Percentiles rank a stretch among this genome's conserved stretches.
phyloP scores from a whole-genome alignment of 2,329 filamentous ascomycete species.

The Rhynchosporium agropyri region DNA sequence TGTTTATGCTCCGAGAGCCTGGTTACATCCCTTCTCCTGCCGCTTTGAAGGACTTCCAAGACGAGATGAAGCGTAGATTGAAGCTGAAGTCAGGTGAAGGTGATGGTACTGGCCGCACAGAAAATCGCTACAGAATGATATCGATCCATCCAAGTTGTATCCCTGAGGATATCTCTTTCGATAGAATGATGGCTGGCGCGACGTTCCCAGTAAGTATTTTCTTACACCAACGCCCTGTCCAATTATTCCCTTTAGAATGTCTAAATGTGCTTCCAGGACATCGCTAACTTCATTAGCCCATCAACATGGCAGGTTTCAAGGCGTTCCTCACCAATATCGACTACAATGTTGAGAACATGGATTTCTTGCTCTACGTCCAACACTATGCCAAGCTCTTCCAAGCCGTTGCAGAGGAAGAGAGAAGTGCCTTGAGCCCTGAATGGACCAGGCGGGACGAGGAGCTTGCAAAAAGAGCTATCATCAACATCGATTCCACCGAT shows the following conservation, averaged over 20 bases:
- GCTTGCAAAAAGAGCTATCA: slow-evolving; percentile 1
- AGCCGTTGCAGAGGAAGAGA: slow-evolving; percentile 13
- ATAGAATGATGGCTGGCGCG: slow-evolving; percentile 19
- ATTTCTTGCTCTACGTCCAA: slow-evolving; percentile 12
- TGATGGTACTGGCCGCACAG: slow-evolving; percentile 1
- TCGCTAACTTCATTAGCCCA: slow-evolving; percentile 18
- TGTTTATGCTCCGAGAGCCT: slow-evolving; percentile 15
- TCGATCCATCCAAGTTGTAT: slow-evolving; percentile 15
- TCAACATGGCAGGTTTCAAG: slow-evolving; percentile 15
- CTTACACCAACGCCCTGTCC: neutral
- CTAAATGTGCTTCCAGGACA: neutral
- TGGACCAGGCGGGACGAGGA: slow-evolving; percentile 20
- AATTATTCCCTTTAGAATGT: too few relatives aligned
- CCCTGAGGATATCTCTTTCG: slow-evolving; percentile 19
- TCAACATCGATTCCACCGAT: neutral
- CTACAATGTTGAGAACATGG: slow-evolving; percentile 17
- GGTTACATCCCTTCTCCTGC: slow-evolving; percentile 2
- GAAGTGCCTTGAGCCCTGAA: slow-evolving; percentile 13
- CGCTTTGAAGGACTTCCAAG: slow-evolving; percentile 14
- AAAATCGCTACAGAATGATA: slow-evolving; percentile 6
- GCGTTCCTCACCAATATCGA: slow-evolving; percentile 8
- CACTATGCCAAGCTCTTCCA: slow-evolving; percentile 20
- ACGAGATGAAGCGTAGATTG: slow-evolving; percentile 7
- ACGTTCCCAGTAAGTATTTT: slow-evolving; percentile 20
- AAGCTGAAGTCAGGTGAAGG: slow-evolving; percentile 14